These are phyloP conservation scores for Xylaria multiplex DNA, from an alignment of 2,329 filamentous ascomycete genomes.

Conservation along the genomic window DNA sequence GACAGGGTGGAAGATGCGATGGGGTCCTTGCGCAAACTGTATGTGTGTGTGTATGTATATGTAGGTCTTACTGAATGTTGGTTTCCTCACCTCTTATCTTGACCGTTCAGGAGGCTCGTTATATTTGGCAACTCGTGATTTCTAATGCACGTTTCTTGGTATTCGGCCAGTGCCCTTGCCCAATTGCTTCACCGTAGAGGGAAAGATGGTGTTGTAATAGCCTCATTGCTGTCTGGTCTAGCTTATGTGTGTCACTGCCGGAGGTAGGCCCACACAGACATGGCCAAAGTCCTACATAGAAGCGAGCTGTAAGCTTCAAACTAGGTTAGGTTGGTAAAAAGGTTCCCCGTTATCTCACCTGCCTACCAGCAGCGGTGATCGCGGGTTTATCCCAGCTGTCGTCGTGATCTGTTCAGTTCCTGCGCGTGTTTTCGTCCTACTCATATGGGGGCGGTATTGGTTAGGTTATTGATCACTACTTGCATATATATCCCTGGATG, in stretches of 20 bases:
- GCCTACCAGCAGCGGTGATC: neutral
- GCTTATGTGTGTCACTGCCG: neutral
- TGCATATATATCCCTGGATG: neutral
- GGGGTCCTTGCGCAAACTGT: neutral
- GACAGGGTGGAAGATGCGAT: neutral
- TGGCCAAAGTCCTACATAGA: slow-evolving; percentile 26
- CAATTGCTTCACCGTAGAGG: neutral
- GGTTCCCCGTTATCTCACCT: neutral
- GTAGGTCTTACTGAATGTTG: slow-evolving; percentile 18
- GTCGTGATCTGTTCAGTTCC: neutral
- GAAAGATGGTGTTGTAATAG: neutral
- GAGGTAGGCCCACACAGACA: slow-evolving; percentile 21
- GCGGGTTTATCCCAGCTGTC: neutral
- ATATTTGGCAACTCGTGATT: slow-evolving; percentile 16
- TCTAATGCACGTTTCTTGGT: neutral
- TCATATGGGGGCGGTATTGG: neutral
- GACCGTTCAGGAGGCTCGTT: neutral
- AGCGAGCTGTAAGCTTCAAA: slow-evolving; percentile 8
- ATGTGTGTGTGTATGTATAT: slow-evolving; percentile 19
- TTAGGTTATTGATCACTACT: neutral
- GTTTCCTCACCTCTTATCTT: neutral
- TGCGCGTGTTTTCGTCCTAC: neutral
- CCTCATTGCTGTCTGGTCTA: neutral
- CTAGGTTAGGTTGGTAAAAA: neutral
- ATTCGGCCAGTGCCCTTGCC: neutral